Conservation (phyloP, 768 basidiomycete genomes). For the Calocera viscosa region DNA sequence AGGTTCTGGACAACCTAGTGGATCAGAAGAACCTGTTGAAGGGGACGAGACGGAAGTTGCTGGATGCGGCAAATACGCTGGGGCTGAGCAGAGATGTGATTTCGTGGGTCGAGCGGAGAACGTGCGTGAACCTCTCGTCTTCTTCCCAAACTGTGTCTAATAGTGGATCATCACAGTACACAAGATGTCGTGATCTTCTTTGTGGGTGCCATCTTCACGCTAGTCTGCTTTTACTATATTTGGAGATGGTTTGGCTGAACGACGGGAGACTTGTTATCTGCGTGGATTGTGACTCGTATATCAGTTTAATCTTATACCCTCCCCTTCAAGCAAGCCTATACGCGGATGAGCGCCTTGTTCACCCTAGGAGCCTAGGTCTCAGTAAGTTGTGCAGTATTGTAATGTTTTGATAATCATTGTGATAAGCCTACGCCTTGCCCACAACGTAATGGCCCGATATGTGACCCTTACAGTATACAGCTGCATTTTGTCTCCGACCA, state of each 20-base stretch:
- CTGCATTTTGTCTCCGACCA: neutral
- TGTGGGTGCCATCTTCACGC: conserved; percentile 71
- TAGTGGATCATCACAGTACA: conserved; percentile 41
- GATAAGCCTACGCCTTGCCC: no score
- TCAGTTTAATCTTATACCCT: neutral
- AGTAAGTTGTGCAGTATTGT: no score
- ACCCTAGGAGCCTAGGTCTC: no score
- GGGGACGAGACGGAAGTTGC: conserved; percentile 75
- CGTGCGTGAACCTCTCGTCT: conserved; percentile 37
- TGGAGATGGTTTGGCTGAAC: conserved; percentile 68
- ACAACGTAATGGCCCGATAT: no score
- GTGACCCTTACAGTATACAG: neutral
- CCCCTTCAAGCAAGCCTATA: neutral
- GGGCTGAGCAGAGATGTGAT: conserved; percentile 91
- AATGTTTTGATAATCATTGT: no score
- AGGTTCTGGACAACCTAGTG: conserved; percentile 80
- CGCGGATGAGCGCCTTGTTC: no score
- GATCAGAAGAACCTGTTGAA: conserved; percentile 90
- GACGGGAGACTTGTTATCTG: neutral
- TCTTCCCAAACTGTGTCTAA: neutral
- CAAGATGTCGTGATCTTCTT: conserved; percentile 94
- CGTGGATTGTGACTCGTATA: neutral
- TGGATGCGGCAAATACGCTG: conserved; percentile 87
- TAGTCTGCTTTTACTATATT: conserved; percentile 87
- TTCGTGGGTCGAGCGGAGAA: conserved; percentile 91